phyloP scores from a whole-genome alignment of 192 early-diverging fungal genomes.

The Allomyces macrogynus region DNA sequence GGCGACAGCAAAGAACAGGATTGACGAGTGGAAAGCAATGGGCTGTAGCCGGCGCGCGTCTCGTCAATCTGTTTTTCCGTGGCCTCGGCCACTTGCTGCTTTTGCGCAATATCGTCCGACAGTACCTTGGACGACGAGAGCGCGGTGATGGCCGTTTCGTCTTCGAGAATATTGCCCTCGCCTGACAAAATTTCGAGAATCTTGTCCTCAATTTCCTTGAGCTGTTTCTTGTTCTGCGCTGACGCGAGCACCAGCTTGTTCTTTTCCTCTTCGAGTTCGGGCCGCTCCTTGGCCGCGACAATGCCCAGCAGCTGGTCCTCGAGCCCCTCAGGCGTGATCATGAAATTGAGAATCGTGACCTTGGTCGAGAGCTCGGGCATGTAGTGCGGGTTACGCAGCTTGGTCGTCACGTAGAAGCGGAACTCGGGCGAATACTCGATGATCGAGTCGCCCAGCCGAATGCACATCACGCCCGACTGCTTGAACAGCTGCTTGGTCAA shows the following conservation, averaged over 20 bases:
- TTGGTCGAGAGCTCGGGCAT: conserved; percentile 38
- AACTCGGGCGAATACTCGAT: conserved; percentile 37
- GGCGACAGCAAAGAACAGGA: conserved; percentile 42
- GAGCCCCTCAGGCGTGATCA: conserved; percentile 44
- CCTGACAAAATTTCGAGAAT: conserved; percentile 38
- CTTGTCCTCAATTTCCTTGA: conserved; percentile 47
- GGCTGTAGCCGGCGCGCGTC: conserved; percentile 38
- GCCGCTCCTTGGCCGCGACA: conserved; percentile 38
- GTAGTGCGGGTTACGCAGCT: conserved; percentile 45
- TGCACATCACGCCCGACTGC: conserved; percentile 35
- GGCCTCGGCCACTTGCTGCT: conserved; percentile 45
- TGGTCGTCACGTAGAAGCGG: conserved; percentile 43
- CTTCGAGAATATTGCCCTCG: conserved; percentile 47
- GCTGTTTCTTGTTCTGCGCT: conserved; percentile 38
- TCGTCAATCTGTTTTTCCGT: conserved; percentile 47
- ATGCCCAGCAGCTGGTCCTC: conserved; percentile 44
- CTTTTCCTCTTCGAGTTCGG: conserved; percentile 48
- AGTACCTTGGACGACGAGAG: conserved; percentile 32
- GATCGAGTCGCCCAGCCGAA: conserved; percentile 35
- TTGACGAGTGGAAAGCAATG: conserved; percentile 40
- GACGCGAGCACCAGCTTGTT: conserved; percentile 37
- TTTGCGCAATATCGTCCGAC: conserved; percentile 38
- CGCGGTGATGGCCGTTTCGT: conserved; percentile 40
- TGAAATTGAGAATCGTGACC: conserved; percentile 44
- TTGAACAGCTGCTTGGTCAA: conserved; percentile 41